Percentiles rank a stretch among this genome's conserved stretches.
phyloP scores from a whole-genome alignment of 305 asterid species.

The Solanum hybrid region DNA sequence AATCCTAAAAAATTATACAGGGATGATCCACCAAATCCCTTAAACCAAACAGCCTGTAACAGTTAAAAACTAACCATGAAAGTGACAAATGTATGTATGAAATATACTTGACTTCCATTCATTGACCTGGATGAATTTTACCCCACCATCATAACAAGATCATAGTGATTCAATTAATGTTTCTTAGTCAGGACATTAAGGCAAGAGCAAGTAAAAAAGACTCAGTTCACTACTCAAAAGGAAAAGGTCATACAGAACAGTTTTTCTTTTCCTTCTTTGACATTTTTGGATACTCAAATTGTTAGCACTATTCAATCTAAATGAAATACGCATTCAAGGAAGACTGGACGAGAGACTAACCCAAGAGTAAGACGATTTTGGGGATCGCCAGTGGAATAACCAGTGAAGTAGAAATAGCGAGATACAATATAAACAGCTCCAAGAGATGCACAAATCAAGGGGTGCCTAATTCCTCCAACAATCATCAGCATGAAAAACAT shows the following conservation, averaged over 20 bases:
- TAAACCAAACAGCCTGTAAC: background rate
- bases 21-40: background rate
- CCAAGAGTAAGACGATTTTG: slow-evolving; percentile 47
- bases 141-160: background rate
- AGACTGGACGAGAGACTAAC: slow-evolving; percentile 22
- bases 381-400: slow-evolving; percentile 78
- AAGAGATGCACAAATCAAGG: slow-evolving; percentile 42
- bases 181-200: background rate
- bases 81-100: background rate
- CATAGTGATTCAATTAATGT: background rate
- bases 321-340: background rate
- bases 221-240: background rate
- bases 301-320: background rate
- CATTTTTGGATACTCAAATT: background rate
- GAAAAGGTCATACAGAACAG: background rate
- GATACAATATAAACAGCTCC: slow-evolving; percentile 39
- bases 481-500: slow-evolving; percentile 53
- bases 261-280: background rate
- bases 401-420: slow-evolving; percentile 74
- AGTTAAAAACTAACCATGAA: background rate
- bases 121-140: background rate
- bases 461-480: slow-evolving; percentile 72
- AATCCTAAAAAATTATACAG: background rate
- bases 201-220: background rate
- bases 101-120: background rate